These are phyloP conservation scores for Knufia fluminis DNA, from an alignment of 2,329 filamentous ascomycete species.

Conservation along the genomic window DNA sequence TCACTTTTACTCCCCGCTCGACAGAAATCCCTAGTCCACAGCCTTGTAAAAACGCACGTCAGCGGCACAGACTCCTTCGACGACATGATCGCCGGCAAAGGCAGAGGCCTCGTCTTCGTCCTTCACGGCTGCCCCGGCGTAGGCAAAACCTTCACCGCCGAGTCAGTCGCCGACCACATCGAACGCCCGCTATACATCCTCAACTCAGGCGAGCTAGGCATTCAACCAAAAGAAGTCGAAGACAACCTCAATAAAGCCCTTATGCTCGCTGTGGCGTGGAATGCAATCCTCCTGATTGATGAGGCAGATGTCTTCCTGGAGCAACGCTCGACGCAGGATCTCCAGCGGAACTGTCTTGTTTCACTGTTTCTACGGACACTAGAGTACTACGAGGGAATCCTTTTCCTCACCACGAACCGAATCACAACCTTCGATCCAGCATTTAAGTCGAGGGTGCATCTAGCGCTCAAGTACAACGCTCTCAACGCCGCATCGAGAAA, in stretches of 20 bases:
- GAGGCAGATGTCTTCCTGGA: slow-evolving; percentile 40
- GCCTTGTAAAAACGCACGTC: slow-evolving; percentile 37
- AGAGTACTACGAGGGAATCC: slow-evolving; percentile 26
- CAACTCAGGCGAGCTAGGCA: slow-evolving; percentile 42
- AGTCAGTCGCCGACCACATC: slow-evolving; percentile 44
- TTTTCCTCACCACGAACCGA: slow-evolving; percentile 28
- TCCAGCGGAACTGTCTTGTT: slow-evolving; percentile 39
- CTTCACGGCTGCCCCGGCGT: slow-evolving; percentile 44
- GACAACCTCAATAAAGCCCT: slow-evolving; percentile 31
- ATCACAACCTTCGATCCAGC: slow-evolving; percentile 27
- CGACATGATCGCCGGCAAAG: slow-evolving; percentile 45
- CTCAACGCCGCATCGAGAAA: slow-evolving; percentile 23
- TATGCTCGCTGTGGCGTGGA: slow-evolving; percentile 44
- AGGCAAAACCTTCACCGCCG: slow-evolving; percentile 46
- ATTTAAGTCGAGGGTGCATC: slow-evolving; percentile 32
- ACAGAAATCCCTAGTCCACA: slow-evolving; percentile 41
- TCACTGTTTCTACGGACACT: slow-evolving; percentile 25
- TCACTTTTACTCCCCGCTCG: slow-evolving; percentile 39
- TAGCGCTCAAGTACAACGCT: slow-evolving; percentile 40
- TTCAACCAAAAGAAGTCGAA: slow-evolving; percentile 36
- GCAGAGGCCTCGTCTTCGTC: slow-evolving; percentile 41
- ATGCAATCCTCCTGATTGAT: slow-evolving; percentile 42
- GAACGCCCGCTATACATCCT: slow-evolving; percentile 43
- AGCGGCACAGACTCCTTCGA: slow-evolving; percentile 34
- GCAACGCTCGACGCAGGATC: slow-evolving; percentile 31